phyloP scores from a whole-genome alignment of 208 protist genomes.

The Leishmania aethiopica region DNA sequence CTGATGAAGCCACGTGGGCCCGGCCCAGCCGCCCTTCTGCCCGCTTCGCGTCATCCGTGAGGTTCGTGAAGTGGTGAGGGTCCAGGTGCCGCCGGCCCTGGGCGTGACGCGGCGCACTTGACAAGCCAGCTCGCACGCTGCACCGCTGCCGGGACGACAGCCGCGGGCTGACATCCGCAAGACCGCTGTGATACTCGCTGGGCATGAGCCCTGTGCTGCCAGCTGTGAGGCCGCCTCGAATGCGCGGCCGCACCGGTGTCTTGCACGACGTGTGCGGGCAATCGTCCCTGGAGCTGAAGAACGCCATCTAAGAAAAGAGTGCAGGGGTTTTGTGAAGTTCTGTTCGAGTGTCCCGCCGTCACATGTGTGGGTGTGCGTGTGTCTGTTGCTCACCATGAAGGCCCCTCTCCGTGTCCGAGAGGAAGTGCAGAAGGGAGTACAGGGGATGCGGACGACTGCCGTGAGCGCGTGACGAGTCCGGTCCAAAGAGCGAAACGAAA shows the following conservation, averaged over 20 bases:
- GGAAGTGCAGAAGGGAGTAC: not conserved
- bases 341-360: not conserved
- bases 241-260: constrained; percentile 9
- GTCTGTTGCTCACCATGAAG: not conserved
- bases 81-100: constrained; percentile 54
- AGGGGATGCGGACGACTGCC: not conserved
- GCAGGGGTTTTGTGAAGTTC: not conserved
- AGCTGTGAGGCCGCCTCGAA: constrained; percentile 22
- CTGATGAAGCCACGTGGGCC: constrained; percentile 31
- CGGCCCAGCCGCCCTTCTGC: constrained; percentile 62
- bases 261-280: constrained; percentile 18
- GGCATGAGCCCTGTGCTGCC: constrained; percentile 40
- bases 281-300: constrained; percentile 9
- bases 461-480: not conserved
- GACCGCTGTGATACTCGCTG: constrained; percentile 9
- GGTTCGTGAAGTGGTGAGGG: constrained; percentile 50
- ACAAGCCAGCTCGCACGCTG: constrained; percentile 8
- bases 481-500: not conserved
- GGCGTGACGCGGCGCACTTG: constrained; percentile 2
- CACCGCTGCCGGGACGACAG: constrained; percentile 11
- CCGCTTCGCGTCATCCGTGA: constrained; percentile 72
- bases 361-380: not conserved
- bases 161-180: constrained; percentile 1
- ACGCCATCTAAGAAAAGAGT: not conserved
- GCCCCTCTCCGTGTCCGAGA: not conserved